These are phyloP conservation scores for Thelonectria discophora DNA, from an alignment of 2,329 filamentous ascomycete genomes.

Conservation along the genomic window DNA sequence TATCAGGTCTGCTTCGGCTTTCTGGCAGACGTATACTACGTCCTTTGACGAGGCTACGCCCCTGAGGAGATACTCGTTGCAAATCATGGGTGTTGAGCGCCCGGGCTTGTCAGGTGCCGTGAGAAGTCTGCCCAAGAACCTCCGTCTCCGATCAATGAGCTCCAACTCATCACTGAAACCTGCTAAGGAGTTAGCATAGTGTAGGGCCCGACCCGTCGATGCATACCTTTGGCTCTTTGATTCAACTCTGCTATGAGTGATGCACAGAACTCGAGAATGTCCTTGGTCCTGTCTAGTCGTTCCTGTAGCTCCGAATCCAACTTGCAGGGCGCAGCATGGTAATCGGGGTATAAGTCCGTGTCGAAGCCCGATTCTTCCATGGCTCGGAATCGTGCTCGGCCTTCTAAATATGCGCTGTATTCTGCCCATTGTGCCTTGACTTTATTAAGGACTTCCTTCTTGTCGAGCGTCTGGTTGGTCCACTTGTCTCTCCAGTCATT, in stretches of 20 bases:
- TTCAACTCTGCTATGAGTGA: constrained; percentile 48
- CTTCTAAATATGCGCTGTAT: constrained; percentile 49
- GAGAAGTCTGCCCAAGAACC: constrained; percentile 51
- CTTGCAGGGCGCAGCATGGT: constrained; percentile 50
- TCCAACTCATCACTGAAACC: constrained; percentile 45
- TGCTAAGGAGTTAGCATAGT: constrained; percentile 38
- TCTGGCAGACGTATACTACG: constrained; percentile 60
- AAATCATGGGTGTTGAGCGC: constrained; percentile 50
- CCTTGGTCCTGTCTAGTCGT: constrained; percentile 44
- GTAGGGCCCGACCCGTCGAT: neutral
- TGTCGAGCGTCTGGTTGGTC: constrained; percentile 41
- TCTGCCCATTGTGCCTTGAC: constrained; percentile 45
- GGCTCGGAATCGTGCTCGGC: constrained; percentile 47
- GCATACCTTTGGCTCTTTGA: constrained; percentile 49
- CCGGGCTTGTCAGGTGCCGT: constrained; percentile 51
- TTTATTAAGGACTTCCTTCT: constrained; percentile 44
- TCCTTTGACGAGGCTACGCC: constrained; percentile 59
- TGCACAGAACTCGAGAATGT: constrained; percentile 47
- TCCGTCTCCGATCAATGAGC: constrained; percentile 47
- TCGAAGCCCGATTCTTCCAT: constrained; percentile 52
- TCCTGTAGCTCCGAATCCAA: constrained; percentile 47
- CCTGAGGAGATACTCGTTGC: constrained; percentile 60
- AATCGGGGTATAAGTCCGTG: constrained; percentile 49
- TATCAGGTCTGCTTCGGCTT: constrained; percentile 52
- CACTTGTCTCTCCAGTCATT: constrained; percentile 43